Conservation (phyloP, 371 early-diverging fungal species). For the Nematocida sp. region DNA sequence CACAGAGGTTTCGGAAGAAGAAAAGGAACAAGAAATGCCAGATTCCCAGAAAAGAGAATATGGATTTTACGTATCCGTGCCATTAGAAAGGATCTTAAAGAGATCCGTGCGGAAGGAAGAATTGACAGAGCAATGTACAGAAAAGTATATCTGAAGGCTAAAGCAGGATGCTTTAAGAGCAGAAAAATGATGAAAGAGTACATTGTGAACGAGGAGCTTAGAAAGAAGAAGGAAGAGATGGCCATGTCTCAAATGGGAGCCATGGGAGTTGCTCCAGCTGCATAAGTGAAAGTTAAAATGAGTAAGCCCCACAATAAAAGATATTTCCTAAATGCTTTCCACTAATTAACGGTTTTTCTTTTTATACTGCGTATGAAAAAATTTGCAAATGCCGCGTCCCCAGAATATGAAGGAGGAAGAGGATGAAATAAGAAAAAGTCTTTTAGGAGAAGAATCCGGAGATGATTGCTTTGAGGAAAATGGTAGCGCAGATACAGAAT, state of each 20-base stretch:
- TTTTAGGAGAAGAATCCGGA: background rate
- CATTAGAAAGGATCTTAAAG: slow-evolving; percentile 86
- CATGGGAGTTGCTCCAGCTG: slow-evolving; percentile 75
- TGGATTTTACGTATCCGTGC: slow-evolving; percentile 99
- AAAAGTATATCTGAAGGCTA: slow-evolving; percentile 88
- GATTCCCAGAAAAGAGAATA: slow-evolving; percentile 86
- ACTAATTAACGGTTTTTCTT: no score
- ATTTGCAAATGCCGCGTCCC: background rate
- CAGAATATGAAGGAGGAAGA: background rate
- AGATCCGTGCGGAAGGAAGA: slow-evolving; percentile 91
- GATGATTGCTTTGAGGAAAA: background rate
- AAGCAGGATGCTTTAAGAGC: slow-evolving; percentile 99
- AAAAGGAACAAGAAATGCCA: slow-evolving; percentile 94
- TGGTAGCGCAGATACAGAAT: background rate
- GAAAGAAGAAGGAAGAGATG: slow-evolving; percentile 93
- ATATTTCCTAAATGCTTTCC: slow-evolving; percentile 1
- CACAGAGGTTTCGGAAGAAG: slow-evolving; percentile 96
- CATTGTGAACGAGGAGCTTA: slow-evolving; percentile 75
- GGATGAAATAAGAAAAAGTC: background rate
- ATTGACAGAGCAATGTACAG: slow-evolving; percentile 89
- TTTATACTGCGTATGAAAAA: no score
- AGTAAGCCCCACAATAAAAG: no score
- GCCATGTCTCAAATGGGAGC: slow-evolving; percentile 69
- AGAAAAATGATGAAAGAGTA: slow-evolving; percentile 97
- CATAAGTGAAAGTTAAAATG: no score